A percentile compares a stretch with the other conserved stretches of the same genome.
phyloP scores from a whole-genome alignment of 345 rosid genomes.

The Linum tenue region DNA sequence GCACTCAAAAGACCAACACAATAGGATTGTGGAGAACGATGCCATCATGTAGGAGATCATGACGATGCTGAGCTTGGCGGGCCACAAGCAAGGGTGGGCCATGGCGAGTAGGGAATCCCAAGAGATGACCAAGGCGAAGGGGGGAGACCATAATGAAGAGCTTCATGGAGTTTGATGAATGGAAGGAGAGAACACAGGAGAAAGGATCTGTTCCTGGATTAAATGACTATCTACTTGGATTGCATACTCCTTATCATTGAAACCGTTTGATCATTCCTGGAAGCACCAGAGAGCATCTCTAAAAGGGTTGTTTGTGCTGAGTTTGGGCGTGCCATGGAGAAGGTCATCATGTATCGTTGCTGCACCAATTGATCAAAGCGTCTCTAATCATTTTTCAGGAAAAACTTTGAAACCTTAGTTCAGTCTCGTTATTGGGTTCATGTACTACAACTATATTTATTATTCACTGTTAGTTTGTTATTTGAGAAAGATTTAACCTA shows the following conservation, averaged over 20 bases:
- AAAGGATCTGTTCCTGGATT: constrained; percentile 13
- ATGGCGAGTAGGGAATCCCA: constrained; percentile 11
- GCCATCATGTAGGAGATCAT: constrained; percentile 23
- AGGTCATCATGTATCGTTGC: constrained; percentile 34
- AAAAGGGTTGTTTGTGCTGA: constrained; percentile 25
- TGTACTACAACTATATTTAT: no score
- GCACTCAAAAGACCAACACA: constrained; percentile 21
- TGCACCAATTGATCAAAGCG: constrained; percentile 19
- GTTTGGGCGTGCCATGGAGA: constrained; percentile 32
- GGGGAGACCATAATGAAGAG: constrained; percentile 4
- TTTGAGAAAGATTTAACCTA: no score
- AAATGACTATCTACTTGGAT: not conserved
- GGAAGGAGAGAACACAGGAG: not conserved
- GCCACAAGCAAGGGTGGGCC: constrained; percentile 31
- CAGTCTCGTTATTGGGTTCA: no score
- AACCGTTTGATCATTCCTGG: constrained; percentile 29
- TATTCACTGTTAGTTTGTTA: no score
- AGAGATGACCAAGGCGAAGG: constrained; percentile 18
- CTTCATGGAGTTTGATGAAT: not conserved
- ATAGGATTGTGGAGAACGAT: constrained; percentile 16
- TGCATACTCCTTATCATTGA: constrained; percentile 20
- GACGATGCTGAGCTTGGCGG: constrained; percentile 29
- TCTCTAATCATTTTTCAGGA: not conserved
- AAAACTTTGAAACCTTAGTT: no score
- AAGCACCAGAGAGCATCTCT: constrained; percentile 17